These are phyloP conservation scores for Ascochyta pisi DNA, from an alignment of 2,329 filamentous ascomycete species.

Conservation along the genomic window DNA sequence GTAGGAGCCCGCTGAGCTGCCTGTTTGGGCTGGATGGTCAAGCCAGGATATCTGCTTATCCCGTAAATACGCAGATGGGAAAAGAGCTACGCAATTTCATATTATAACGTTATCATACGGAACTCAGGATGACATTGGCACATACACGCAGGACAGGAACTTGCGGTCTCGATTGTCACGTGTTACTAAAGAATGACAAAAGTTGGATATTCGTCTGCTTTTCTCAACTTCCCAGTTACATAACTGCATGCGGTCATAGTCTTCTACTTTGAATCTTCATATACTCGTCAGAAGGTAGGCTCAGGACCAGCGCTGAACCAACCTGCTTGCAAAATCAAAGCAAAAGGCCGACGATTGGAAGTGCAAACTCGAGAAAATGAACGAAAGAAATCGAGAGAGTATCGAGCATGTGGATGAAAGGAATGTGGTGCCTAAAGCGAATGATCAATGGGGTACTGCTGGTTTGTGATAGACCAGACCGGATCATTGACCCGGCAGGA, in stretches of 20 bases:
- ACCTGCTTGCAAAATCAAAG: neutral
- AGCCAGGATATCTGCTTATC: neutral
- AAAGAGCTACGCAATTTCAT: too few relatives aligned
- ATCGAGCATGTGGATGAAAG: neutral
- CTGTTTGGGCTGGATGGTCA: neutral
- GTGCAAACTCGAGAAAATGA: neutral
- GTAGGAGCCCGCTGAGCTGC: neutral
- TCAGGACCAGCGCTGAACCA: slow-evolving; percentile 8
- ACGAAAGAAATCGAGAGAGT: neutral
- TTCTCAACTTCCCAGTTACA: neutral
- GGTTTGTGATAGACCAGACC: neutral
- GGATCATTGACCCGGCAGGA: slow-evolving; percentile 12
- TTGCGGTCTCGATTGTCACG: too few relatives aligned
- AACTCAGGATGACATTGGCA: too few relatives aligned
- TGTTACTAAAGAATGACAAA: neutral
- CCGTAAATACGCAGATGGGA: too few relatives aligned
- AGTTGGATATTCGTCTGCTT: neutral
- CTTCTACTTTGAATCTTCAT: neutral
- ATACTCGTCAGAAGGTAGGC: neutral
- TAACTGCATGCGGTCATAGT: neutral
- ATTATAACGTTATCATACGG: too few relatives aligned
- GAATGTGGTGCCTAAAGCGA: neutral
- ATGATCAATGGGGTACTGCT: neutral
- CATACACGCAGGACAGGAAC: too few relatives aligned
- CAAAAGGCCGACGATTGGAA: neutral